Evolutionary conservation across 371 early-diverging fungal species (phyloP), one percentile per base, ranked within the genome.

Genomic region (Zychaea mexicana): DNA sequence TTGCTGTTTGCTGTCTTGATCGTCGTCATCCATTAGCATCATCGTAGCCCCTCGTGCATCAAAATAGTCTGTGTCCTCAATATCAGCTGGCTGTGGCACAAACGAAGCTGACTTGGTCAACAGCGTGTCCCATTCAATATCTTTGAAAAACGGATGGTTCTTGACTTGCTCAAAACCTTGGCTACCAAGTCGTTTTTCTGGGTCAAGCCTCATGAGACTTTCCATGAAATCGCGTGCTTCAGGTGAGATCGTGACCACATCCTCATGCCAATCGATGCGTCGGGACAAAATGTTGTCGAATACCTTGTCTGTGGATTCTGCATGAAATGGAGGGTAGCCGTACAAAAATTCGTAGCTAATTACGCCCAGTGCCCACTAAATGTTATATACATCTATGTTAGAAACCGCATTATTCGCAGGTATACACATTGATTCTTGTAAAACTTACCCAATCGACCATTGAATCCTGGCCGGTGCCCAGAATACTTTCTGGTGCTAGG

Each of bases 51-150:
- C 97, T 17, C 98, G 82, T 12, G 83, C 65, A 71, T 98, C 98
- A 87, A 98, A 98, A 73, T 97, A 97, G 22, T 92, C 92, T 0
- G 97, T 96, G 64, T 97, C 97, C 39, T 95, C 95, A 39, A 82
- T 75, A 47, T 83, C 77, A 3, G 84, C 85, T 0, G 91, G 85
- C 26, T 90, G 87, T 1, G 98, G 98, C 1, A 96, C 84, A 78
- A 98, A 98, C 0, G 88, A 84, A 0, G 96, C 92, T 21, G 88
- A 83, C 39, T 85, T 81, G 0, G 80, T 82, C 17, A 85, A 60
- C n/a, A 97, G 65, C 0, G 84, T 86, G 28, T 90, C 88, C 90
- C 90, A 92, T 52, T 90, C 67, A 26, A 92, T 72, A 12, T 68
- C 76, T 33, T 82, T 77, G 66, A 90, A 92, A 69, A 89, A 90